Conservation (phyloP, 2,329 filamentous ascomycete genomes). For the Colletotrichum shisoi region DNA sequence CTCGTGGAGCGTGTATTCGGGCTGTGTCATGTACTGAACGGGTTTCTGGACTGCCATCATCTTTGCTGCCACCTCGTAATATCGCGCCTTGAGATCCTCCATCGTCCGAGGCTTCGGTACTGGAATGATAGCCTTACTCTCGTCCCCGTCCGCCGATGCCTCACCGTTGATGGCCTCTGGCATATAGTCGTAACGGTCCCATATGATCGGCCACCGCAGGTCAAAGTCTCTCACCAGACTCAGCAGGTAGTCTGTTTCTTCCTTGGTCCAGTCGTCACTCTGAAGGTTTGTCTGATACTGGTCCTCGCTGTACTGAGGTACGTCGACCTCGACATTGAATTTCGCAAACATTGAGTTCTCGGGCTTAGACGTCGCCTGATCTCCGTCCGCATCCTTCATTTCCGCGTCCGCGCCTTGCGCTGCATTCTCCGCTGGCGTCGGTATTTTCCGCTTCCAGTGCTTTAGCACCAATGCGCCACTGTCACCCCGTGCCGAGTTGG, state of each 20-base stretch:
- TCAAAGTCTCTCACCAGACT: constrained; percentile 78
- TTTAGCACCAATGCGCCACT: constrained; percentile 73
- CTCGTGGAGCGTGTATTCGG: constrained; percentile 84
- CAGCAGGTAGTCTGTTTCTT: constrained; percentile 93
- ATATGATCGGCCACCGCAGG: constrained; percentile 88
- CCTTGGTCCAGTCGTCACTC: constrained; percentile 82
- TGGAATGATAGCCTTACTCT: constrained; percentile 63
- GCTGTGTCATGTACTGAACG: constrained; percentile 83
- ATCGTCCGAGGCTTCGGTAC: constrained; percentile 69
- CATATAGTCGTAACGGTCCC: constrained; percentile 86
- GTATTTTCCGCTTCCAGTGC: constrained; percentile 79
- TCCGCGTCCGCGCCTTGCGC: constrained; percentile 41
- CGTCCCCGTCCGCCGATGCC: constrained; percentile 55
- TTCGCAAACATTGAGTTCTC: constrained; percentile 79
- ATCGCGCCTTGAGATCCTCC: constrained; percentile 90
- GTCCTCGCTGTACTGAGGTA: constrained; percentile 84
- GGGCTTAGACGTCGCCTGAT: constrained; percentile 42
- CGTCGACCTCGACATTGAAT: constrained; percentile 81
- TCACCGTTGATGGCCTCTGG: constrained; percentile 57
- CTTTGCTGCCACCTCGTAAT: constrained; percentile 84
- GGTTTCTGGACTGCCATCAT: constrained; percentile 84
- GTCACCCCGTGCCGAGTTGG: constrained; percentile 73
- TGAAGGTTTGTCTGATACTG: constrained; percentile 81
- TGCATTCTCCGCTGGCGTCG: constrained; percentile 52
- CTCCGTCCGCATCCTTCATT: constrained; percentile 50